Evolutionary conservation across 306 rosid genomes (phyloP).

Genomic region (Medicago arabica): DNA sequence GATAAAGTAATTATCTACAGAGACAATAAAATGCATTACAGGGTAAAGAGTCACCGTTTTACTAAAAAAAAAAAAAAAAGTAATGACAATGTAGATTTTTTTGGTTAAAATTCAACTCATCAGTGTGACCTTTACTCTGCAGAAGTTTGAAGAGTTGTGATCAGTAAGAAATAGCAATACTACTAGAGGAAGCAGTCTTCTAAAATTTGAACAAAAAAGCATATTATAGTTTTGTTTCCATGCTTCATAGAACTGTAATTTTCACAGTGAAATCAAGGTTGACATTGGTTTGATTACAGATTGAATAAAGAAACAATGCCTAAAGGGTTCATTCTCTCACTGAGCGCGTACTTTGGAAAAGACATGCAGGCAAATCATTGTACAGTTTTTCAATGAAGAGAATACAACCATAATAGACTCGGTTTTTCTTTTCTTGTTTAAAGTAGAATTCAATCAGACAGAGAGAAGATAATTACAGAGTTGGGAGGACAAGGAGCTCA

Average conservation of each 20-base stretch:
- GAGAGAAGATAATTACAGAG: conserved; percentile 7
- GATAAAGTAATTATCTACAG: neutral
- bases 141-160: neutral
- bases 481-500: conserved; percentile 7
- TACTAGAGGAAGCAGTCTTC: conserved; percentile 21
- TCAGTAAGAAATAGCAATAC: conserved; percentile 15
- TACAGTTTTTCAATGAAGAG: conserved; percentile 28
- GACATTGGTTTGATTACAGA: conserved; percentile 8
- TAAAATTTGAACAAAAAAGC: conserved; percentile 13
- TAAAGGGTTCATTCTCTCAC: conserved; percentile 16
- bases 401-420: conserved; percentile 8
- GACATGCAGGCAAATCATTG: conserved; percentile 13
- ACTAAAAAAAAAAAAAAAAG: neutral
- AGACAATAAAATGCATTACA: conserved; percentile 8
- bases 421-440: conserved; percentile 18
- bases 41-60: conserved; percentile 20
- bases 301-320: conserved; percentile 1
- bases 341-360: conserved; percentile 12
- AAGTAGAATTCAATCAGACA: conserved; percentile 26
- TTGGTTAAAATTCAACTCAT: conserved; percentile 13
- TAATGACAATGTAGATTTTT: neutral
- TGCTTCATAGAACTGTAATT: conserved; percentile 1
- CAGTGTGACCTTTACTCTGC: conserved; percentile 8
- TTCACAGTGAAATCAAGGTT: conserved; percentile 16
- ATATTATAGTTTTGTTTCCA: neutral